Base-by-base conservation (phyloP, 2,329 filamentous ascomycete species). In the Fusarium sp. region DNA sequence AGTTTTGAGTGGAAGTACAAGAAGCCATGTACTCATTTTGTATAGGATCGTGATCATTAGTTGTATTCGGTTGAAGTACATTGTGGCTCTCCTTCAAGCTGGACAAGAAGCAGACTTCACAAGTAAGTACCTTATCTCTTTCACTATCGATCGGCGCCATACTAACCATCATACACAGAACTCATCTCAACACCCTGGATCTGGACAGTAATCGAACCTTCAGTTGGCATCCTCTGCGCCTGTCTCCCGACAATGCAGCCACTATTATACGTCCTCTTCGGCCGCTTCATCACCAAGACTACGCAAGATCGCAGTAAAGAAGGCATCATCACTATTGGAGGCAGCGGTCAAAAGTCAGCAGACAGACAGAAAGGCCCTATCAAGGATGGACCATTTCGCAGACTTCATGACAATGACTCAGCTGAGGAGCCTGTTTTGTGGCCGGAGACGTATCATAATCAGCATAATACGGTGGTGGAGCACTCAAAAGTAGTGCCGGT, bases 61-160 rank as follows among this genome's bases (percentile, higher is more conserved):
- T 4, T 67, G 26, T 2, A 66, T 67, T 12, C 61, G 65, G 0
- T 12, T 66, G 3, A 68, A 61, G 7, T 65, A 36, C 6, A 45
- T 68, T 2, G 42, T 68, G 6, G 24, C 31, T 1, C 53, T 67
- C 20, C 30, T 66, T 5, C 31, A 53, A 12, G 61, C 33, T 2
- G 65, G 61, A 0, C n/a, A 41, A 8, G 22, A 47, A 12, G 41
- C 44, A 31, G 65, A 61, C 22, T 66, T 66, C 6, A 60, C 65
- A 0, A 50, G 65, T 66, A 28, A 38, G 35, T 4, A 15, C 1
- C 20, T 3, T 3, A 6, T 16, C 0, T 2, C 5, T 30, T 22
- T 0, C 20, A 0, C 0, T 4, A 0, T 2, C 10, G 1, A 14
- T 48, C 2, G 4, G 1, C 0, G 0, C 7, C 15, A 18, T 14